Evolutionary conservation across 176 grass and related monocot species (phyloP).

Genomic region (Alopecurus myosuroides): DNA sequence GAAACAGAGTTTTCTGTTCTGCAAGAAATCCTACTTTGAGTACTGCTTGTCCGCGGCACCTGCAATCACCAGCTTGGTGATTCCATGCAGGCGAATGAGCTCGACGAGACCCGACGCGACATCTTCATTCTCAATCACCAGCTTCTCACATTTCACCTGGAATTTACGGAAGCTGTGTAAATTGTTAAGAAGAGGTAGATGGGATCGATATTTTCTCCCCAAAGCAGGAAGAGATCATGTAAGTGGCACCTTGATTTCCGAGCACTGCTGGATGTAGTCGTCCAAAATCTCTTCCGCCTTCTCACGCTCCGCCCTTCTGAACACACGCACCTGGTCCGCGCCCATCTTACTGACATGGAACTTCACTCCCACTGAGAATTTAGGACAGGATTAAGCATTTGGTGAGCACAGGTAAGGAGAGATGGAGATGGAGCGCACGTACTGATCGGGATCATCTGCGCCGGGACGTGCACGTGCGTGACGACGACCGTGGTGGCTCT

Average conservation of each 20-base stretch:
- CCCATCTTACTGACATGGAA: constrained; percentile 47
- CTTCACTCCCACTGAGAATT: constrained; percentile 51
- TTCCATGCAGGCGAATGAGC: constrained; percentile 40
- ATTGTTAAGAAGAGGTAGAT: neutral
- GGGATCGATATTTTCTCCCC: neutral
- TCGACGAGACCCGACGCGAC: constrained; percentile 39
- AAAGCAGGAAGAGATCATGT: neutral
- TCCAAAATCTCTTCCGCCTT: constrained; percentile 37
- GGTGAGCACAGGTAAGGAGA: neutral
- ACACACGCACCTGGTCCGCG: constrained; percentile 34
- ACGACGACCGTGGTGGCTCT: constrained; percentile 42
- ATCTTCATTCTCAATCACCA: constrained; percentile 55
- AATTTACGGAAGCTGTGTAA: neutral
- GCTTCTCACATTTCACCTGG: constrained; percentile 58
- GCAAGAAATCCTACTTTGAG: constrained; percentile 35
- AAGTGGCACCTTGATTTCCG: constrained; percentile 42
- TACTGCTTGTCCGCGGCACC: constrained; percentile 48
- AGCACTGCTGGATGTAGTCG: constrained; percentile 43
- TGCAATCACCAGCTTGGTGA: constrained; percentile 46
- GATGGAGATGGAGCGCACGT: neutral
- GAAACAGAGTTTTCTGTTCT: neutral
- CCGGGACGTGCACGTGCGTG: constrained; percentile 58
- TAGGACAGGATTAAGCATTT: neutral
- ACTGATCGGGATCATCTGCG: constrained; percentile 74
- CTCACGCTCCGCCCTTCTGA: constrained; percentile 44